Percentiles rank a stretch among this genome's conserved stretches.
Evolutionary conservation across 495 filamentous ascomycete species (phyloP).

Genomic region (Polyplosphaeria fusca): DNA sequence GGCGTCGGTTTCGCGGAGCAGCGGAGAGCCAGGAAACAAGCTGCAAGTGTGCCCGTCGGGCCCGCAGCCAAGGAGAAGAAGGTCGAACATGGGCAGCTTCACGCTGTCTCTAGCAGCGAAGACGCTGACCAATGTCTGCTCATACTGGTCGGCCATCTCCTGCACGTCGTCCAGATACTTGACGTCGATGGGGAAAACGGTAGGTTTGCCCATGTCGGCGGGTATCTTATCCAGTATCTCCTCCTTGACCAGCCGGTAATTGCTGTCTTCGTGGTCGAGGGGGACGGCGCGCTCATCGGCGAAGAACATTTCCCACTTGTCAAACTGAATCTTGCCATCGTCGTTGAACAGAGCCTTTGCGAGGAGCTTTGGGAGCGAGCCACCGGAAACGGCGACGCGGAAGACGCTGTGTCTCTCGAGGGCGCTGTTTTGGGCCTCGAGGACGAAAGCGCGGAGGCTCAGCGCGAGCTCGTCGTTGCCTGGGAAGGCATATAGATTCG

Average conservation of each 20-base stretch:
- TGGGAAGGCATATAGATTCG: slow-evolving; percentile 81
- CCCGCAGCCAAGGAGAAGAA: slow-evolving; percentile 86
- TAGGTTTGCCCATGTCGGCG: slow-evolving; percentile 57
- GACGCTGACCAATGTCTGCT: slow-evolving; percentile 73
- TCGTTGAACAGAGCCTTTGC: slow-evolving; percentile 70
- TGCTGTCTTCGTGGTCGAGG: slow-evolving; percentile 87
- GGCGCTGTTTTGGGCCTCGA: slow-evolving; percentile 73
- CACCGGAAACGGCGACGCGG: slow-evolving; percentile 90
- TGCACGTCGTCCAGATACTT: slow-evolving; percentile 74
- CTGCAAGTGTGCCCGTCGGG: slow-evolving; percentile 97
- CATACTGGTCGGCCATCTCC: slow-evolving; percentile 90
- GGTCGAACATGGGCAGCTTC: slow-evolving; percentile 80
- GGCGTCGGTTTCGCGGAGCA: slow-evolving; percentile 82
- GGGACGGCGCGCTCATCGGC: slow-evolving; percentile 95
- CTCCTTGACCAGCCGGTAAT: slow-evolving; percentile 81
- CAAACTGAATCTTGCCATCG: slow-evolving; percentile 68
- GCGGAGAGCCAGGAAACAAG: slow-evolving; percentile 83
- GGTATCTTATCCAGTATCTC: slow-evolving; percentile 88
- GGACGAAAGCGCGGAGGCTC: slow-evolving; percentile 74
- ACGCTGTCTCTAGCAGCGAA: slow-evolving; percentile 46
- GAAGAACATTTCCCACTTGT: slow-evolving; percentile 97
- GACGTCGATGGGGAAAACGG: slow-evolving; percentile 73
- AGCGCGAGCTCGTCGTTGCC: slow-evolving; percentile 64
- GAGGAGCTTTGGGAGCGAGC: slow-evolving; percentile 84
- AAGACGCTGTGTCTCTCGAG: slow-evolving; percentile 76